Evolutionary conservation across 495 filamentous ascomycete species (phyloP), one percentile per base, ranked within the genome.

Genomic region (Stereocaulon alpinum): DNA sequence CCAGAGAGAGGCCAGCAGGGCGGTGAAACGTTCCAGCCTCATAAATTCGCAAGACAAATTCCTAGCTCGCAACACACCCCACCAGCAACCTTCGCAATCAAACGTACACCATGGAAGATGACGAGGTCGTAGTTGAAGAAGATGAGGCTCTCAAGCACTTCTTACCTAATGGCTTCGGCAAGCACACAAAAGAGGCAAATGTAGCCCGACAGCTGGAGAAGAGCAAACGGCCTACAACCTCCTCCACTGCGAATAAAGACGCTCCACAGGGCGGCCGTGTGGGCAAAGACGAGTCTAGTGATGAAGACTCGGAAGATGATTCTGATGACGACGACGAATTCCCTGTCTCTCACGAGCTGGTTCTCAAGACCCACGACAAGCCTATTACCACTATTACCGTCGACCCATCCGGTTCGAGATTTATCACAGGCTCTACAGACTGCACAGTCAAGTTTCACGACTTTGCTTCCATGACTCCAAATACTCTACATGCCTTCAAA

Each of bases 381-480:
- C 86, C 91, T 6, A 80, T 97, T 55, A 96, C 94, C 11, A 85
- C 84, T 3, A 76, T 88, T 57, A 84, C 89, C 5, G 75, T 95
- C 30, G 93, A 98, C 71, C 85, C 87, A 0, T 84, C 91, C 0
- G 93, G 93, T 6, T 82, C 84, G 30, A 85, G 93, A 65, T 73
- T 97, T 63, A 81, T 95, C 29, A 92, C 88, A 56, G 90, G 89
- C 49, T 95, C 90, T 2, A 88, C 86, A 44, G 93, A 98, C 72
- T 91, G 90, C 72, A 89, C 83, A 1, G 68, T 96, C 56, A 96
- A 96, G 67, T 77, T 97, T 22, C 92, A 95, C 71, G 93, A 98
- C 70, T 95, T 98, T 72, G 82, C 90, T 1, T 87, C 92, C 32
- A 92, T 97, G 88, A 96, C 92, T 0, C 87, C 90, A 0, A 92